phyloP scores from a whole-genome alignment of 768 basidiomycete species.

The Boletus vermiculosoides region DNA sequence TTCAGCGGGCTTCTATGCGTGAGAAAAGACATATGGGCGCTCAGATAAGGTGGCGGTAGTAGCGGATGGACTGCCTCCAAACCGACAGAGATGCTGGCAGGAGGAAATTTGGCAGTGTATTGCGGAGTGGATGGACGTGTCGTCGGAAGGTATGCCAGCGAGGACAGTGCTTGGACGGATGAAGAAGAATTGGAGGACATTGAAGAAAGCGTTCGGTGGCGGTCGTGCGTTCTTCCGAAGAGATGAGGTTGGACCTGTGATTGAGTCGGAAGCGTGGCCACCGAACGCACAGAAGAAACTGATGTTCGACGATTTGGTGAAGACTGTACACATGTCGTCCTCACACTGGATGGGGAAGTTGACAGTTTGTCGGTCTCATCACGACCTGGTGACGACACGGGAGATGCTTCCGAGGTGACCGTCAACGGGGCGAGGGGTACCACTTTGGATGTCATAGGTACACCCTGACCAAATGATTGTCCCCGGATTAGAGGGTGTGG shows the following conservation, averaged over 20 bases:
- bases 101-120: constrained; percentile 62
- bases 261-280: constrained; percentile 53
- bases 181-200: constrained; percentile 48
- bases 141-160: constrained; percentile 53
- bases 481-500: constrained; percentile 80
- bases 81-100: constrained; percentile 50
- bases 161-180: constrained; percentile 54
- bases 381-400: constrained; percentile 40
- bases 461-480: constrained; percentile 54
- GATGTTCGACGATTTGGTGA: constrained; percentile 48
- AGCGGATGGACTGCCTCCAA: constrained; percentile 67
- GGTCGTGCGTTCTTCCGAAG: constrained; percentile 38
- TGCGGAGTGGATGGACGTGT: constrained; percentile 39
- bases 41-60: constrained; percentile 69
- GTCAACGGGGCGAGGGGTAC: constrained; percentile 59
- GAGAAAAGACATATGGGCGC: constrained; percentile 68
- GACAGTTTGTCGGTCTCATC: constrained; percentile 24
- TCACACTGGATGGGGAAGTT: constrained; percentile 40
- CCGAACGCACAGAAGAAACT: constrained; percentile 58
- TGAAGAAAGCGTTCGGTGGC: constrained; percentile 56
- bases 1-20: constrained; percentile 62
- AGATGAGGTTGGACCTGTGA: constrained; percentile 35
- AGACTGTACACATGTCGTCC: constrained; percentile 33
- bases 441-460: constrained; percentile 40
- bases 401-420: constrained; percentile 50